These are phyloP conservation scores for Hericium rajendrae DNA, from an alignment of 768 basidiomycete species.

Conservation along the genomic window DNA sequence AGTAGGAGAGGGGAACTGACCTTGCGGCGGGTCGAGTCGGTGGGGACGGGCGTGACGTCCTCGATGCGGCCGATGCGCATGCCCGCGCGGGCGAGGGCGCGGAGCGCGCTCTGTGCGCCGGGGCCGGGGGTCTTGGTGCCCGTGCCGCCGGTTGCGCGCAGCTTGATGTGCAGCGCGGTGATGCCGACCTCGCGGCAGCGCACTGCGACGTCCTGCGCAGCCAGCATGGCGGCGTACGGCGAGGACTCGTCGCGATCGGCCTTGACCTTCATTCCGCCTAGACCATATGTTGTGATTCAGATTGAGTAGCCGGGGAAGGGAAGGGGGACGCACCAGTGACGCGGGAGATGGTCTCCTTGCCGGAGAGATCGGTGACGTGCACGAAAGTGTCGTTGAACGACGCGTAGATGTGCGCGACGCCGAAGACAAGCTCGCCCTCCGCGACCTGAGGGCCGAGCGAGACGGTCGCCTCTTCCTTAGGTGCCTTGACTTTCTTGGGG, in stretches of 20 bases:
- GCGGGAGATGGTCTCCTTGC: conserved; percentile 98
- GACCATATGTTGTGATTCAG: background rate
- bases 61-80: conserved; percentile 98
- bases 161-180: conserved; percentile 97
- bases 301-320: background rate
- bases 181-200: conserved; percentile 99
- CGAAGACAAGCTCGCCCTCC: conserved; percentile 95
- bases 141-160: conserved; percentile 95
- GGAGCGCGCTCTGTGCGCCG: conserved; percentile 94
- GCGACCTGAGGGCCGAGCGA: conserved; percentile 92
- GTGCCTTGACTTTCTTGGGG: conserved; percentile 72
- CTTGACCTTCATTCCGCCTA: conserved; percentile 99
- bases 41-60: conserved; percentile 95
- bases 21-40: conserved; percentile 96
- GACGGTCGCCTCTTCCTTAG: conserved; percentile 71
- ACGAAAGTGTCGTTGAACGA: conserved; percentile 99
- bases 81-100: conserved; percentile 95
- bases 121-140: conserved; percentile 99
- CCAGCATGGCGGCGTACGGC: conserved; percentile 95
- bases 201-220: conserved; percentile 91
- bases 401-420: conserved; percentile 97
- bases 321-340: conserved; percentile 65
- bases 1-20: conserved; percentile 29
- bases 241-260: conserved; percentile 99
- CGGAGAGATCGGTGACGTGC: conserved; percentile 96